phyloP scores from a whole-genome alignment of 345 rosid genomes.

The Eucalyptus marginata region DNA sequence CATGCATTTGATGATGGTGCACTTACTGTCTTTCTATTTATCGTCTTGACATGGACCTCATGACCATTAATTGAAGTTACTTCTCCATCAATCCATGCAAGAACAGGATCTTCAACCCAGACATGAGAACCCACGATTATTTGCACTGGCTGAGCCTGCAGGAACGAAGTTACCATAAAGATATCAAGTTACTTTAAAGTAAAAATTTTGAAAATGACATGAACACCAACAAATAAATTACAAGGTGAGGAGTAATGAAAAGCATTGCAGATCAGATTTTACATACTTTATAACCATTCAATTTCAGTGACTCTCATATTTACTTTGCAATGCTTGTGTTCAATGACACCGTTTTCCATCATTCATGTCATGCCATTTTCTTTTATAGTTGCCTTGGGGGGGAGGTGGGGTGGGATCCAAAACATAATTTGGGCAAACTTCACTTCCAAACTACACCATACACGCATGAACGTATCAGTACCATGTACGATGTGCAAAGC shows the following conservation, averaged over 20 bases:
- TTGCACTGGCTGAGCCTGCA: slow-evolving; percentile 60
- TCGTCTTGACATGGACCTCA: slow-evolving; percentile 34
- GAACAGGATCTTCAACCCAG: slow-evolving; percentile 68
- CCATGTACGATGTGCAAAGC: neutral
- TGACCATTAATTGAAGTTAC: slow-evolving; percentile 39
- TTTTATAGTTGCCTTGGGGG: neutral
- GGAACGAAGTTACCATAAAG: neutral
- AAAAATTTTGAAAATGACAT: neutral
- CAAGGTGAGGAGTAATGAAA: neutral
- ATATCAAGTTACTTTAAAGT: neutral
- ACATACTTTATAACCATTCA: neutral
- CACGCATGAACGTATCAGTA: neutral
- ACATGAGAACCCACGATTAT: slow-evolving; percentile 77
- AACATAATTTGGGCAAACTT: neutral
- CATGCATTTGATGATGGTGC: neutral
- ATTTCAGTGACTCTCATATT: neutral
- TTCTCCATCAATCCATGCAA: slow-evolving; percentile 73
- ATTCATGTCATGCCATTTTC: neutral
- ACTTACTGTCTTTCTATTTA: slow-evolving; percentile 51
- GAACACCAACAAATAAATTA: neutral
- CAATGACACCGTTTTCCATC: neutral
- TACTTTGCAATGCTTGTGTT: neutral
- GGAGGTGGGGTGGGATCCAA: neutral
- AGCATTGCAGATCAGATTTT: neutral
- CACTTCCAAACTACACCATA: neutral